Evolutionary conservation across 257 asterid genomes (phyloP), one percentile per base, ranked within the genome.

Genomic region (Catharanthus roseus): DNA sequence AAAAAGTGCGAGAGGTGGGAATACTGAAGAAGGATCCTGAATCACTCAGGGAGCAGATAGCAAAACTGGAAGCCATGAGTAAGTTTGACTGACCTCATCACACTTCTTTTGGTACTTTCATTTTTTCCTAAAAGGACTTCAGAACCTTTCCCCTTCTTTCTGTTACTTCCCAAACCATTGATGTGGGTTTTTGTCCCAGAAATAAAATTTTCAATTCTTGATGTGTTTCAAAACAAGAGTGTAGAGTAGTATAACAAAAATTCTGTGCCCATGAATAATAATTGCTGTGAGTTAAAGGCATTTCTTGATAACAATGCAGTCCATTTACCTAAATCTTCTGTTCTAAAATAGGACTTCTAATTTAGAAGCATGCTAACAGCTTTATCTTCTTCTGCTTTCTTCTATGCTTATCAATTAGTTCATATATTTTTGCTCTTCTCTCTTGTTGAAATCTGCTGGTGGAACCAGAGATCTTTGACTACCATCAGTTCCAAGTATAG

Each of bases 1-100:
- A 92, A 89, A 92, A 90, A 84, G 97, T 92, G 78, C 87, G 97
- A 78, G 97, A 92, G 74, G 97, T 92, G 68, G 97, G 97, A 29
- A 88, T 92, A 68, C 78, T 92, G 87, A 92, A 92, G 86, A 92
- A 92, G 86, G 96, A 92, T 81, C 97, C 97, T 0, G 97, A 92
- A 24, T 77, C 92, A 50, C 78, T 92, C 68, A 86, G 61, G 65
- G 96, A 92, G 0, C 97, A 92, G 83, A 92, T 89, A 79, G 79
- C 85, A 60, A 92, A 89, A 82, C 88, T 92, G 77, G 97, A 92
- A 80, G 86, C 84, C 33, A 85, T 86, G 96, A 92, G 97, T 90
- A 83, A 85, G 95, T 82, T 39, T 58, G 16, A 39, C 47, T 61
- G 18, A 57, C 36, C 33, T 47, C 26, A 9, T 34, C 5, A 24